Percentiles rank a stretch among this genome's conserved stretches.
Evolutionary conservation across 2,329 filamentous ascomycete species (phyloP).

Genomic region (Incumbomyces lentus): DNA sequence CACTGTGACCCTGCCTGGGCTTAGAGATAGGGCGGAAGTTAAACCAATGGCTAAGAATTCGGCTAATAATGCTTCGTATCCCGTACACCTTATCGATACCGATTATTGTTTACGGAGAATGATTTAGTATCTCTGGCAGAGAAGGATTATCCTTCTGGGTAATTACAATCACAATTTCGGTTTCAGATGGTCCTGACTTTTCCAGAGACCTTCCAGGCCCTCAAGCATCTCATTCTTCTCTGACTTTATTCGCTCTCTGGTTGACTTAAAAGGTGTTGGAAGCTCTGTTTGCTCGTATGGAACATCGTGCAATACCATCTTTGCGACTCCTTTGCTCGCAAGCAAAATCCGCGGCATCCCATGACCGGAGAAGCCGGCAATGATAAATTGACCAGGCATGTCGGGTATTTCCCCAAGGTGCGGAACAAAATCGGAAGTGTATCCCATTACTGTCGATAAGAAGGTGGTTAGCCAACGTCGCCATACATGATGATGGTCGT

Average conservation of each 20-base stretch:
- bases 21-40: too few species aligned
- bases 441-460: conserved; percentile 19
- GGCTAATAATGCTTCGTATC: too few species aligned
- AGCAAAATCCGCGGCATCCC: conserved; percentile 25
- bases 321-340: conserved; percentile 22
- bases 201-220: background rate
- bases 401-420: conserved; percentile 20
- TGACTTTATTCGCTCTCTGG: conserved; percentile 4
- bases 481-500: too few species aligned
- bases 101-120: too few species aligned
- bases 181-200: background rate
- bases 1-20: too few species aligned
- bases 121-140: too few species aligned
- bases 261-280: conserved; percentile 26
- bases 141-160: too few species aligned
- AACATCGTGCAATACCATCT: conserved; percentile 27
- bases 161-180: too few species aligned
- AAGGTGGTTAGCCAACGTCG: too few species aligned
- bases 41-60: too few species aligned
- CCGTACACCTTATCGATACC: too few species aligned
- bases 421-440: conserved; percentile 23
- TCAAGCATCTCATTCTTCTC: too few species aligned
- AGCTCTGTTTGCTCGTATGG: conserved; percentile 24
- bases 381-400: conserved; percentile 22
- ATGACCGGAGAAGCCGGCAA: conserved; percentile 24